Percentiles rank a stretch among this genome's conserved stretches.
phyloP scores from a whole-genome alignment of 2,329 filamentous ascomycete species.

The Paraphoma chrysanthemicola region DNA sequence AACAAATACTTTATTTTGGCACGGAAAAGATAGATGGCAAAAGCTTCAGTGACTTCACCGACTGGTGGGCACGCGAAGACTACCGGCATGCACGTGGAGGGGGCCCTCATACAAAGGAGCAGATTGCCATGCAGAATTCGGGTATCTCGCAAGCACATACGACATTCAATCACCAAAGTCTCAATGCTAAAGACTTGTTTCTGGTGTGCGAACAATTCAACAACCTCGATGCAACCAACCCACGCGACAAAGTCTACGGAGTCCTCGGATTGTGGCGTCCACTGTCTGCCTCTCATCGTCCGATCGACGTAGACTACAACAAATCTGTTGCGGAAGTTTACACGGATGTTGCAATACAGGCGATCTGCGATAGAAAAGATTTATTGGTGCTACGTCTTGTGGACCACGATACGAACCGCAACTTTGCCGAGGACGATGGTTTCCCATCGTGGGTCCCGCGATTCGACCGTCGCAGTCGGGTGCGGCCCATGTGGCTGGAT shows the following conservation, averaged over 20 bases:
- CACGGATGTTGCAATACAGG: background rate
- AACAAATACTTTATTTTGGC: background rate
- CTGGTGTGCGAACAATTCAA: background rate
- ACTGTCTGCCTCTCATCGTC: background rate
- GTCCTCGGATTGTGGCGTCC: background rate
- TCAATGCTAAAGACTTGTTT: background rate
- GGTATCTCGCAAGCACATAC: background rate
- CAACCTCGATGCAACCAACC: background rate
- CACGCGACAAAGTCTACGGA: conserved; percentile 1
- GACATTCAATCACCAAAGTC: background rate
- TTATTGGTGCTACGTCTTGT: background rate
- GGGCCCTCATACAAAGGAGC: background rate
- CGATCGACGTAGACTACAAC: background rate
- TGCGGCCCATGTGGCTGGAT: background rate
- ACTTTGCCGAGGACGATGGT: background rate
- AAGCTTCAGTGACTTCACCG: background rate
- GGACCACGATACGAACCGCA: background rate
- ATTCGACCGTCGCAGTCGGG: background rate
- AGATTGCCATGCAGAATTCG: background rate
- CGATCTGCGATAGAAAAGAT: background rate
- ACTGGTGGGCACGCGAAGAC: background rate
- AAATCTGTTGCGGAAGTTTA: background rate
- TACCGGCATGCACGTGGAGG: background rate
- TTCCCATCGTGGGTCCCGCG: conserved; percentile 1
- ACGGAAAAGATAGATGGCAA: background rate